Percentiles rank a stretch among this genome's conserved stretches.
Evolutionary conservation across 2,329 filamentous ascomycete genomes (phyloP).

Genomic region (Hymenoscyphus linearis): DNA sequence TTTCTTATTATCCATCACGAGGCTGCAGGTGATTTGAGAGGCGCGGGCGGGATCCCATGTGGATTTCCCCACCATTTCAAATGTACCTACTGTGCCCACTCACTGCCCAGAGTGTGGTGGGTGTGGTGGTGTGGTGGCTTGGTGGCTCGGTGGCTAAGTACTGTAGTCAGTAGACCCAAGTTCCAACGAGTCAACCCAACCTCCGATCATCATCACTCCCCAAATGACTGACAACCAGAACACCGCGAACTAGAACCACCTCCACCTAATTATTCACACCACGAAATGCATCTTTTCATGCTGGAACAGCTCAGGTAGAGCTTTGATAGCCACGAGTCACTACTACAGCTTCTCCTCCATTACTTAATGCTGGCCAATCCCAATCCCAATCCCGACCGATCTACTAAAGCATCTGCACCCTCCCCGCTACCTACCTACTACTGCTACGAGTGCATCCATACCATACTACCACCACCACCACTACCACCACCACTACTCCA

Average conservation of each 20-base stretch:
- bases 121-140: no score
- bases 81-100: no score
- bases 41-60: no score
- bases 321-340: constrained; percentile 2
- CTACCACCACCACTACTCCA: background rate
- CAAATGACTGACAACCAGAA: constrained; percentile 18
- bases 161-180: background rate
- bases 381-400: no score
- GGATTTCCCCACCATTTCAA: no score
- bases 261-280: constrained; percentile 7
- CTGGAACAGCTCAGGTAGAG: constrained; percentile 25
- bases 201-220: constrained; percentile 8
- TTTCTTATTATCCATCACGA: no score
- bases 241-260: constrained; percentile 10
- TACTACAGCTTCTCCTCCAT: background rate
- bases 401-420: no score
- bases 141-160: no score
- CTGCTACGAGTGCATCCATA: constrained; percentile 2
- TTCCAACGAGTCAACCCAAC: background rate
- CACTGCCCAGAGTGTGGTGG: no score
- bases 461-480: background rate
- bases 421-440: no score
- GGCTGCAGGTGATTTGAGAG: no score
- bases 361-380: background rate
- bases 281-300: constrained; percentile 19